These are phyloP conservation scores for Anethum foeniculum DNA, from an alignment of 140 eudicot species.

Conservation along the genomic window DNA sequence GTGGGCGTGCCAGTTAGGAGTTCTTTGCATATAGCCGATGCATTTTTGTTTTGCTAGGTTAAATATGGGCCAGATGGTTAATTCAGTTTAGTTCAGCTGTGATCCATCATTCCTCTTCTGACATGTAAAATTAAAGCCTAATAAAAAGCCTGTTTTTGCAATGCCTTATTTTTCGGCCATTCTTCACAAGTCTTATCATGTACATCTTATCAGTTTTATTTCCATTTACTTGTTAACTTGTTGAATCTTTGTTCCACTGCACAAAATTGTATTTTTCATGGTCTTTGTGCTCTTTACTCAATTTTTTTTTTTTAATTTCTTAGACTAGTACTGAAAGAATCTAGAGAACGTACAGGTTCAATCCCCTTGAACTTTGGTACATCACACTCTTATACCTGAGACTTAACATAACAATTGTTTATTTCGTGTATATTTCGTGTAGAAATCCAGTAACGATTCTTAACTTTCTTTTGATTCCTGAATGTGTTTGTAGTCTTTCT, in stretches of 20 bases:
- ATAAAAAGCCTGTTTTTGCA: background rate
- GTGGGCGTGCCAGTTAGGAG: background rate
- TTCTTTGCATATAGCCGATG: background rate
- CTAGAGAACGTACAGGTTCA: background rate
- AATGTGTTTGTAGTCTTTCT: background rate
- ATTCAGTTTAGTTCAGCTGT: background rate
- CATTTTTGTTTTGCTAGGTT: background rate
- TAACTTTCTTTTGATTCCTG: conserved; percentile 1
- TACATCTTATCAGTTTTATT: background rate
- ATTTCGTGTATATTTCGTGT: background rate
- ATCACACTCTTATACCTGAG: background rate
- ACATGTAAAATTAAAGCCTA: background rate
- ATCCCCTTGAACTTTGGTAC: background rate
- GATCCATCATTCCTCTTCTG: background rate
- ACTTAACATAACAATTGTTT: background rate
- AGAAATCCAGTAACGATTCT: background rate
- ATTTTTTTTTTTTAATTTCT: background rate
- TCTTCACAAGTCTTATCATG: background rate
- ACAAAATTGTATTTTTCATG: background rate
- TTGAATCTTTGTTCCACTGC: background rate
- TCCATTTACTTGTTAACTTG: background rate
- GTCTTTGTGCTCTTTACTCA: background rate
- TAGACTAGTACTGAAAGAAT: background rate
- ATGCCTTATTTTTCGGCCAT: background rate
- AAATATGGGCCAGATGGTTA: background rate